Evolutionary conservation across 2,329 filamentous ascomycete genomes (phyloP).

Genomic region (Aspergillus jensenii): DNA sequence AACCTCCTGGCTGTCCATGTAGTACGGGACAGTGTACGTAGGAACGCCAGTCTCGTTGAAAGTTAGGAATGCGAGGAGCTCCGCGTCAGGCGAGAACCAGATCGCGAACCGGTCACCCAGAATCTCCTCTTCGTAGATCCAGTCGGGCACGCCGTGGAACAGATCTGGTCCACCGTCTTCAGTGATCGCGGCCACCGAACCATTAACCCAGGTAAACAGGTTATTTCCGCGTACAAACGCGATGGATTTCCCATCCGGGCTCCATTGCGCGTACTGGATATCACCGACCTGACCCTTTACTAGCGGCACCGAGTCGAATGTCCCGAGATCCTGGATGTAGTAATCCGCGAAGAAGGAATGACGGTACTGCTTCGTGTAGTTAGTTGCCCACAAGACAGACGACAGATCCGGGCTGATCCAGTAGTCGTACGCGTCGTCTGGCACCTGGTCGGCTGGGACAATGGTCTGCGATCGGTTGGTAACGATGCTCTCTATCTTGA

Average conservation of each 20-base stretch:
- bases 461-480: slow-evolving; percentile 59
- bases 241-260: slow-evolving; percentile 58
- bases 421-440: slow-evolving; percentile 56
- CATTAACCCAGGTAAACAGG: slow-evolving; percentile 59
- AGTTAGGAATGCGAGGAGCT: slow-evolving; percentile 80
- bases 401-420: slow-evolving; percentile 62
- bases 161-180: slow-evolving; percentile 78
- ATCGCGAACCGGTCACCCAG: slow-evolving; percentile 73
- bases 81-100: slow-evolving; percentile 88
- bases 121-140: slow-evolving; percentile 87
- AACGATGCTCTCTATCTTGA: slow-evolving; percentile 63
- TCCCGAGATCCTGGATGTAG: slow-evolving; percentile 61
- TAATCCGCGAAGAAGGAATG: slow-evolving; percentile 69
- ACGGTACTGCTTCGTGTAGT: slow-evolving; percentile 68
- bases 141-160: slow-evolving; percentile 91
- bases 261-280: slow-evolving; percentile 66
- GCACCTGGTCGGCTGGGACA: slow-evolving; percentile 58
- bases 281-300: slow-evolving; percentile 61
- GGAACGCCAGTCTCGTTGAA: slow-evolving; percentile 75
- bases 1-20: slow-evolving; percentile 58
- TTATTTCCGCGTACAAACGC: slow-evolving; percentile 69
- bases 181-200: slow-evolving; percentile 65
- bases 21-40: slow-evolving; percentile 67
- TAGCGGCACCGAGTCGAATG: slow-evolving; percentile 49
- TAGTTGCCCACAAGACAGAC: slow-evolving; percentile 62